Base-by-base conservation (phyloP, 495 filamentous ascomycete genomes). In the Podospora didyma region DNA sequence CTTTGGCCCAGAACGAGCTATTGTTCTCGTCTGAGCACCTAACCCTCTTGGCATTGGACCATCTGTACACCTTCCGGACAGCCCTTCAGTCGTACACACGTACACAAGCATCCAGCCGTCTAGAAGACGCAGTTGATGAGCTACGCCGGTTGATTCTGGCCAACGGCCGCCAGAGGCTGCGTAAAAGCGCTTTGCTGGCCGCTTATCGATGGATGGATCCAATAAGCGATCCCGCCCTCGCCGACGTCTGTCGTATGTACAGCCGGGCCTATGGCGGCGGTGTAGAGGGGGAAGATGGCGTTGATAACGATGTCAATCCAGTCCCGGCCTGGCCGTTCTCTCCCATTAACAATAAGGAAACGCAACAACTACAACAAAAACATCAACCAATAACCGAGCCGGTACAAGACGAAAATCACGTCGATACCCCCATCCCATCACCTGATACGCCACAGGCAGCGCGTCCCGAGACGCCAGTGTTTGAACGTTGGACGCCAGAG, bases 31-130 rank as follows among this genome's bases (percentile, higher is more conserved):
- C 84, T n/a, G 85, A 86, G 46, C 85, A 84, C 35, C 71, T 91
- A 28, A 87, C 82, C 1, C 68, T 90, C 28, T 69, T 90, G 0
- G 83, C 81, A 16, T 79, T 90, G 44, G 87, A 91, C 67, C 80
- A 85, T 54, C 74, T 89, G 62, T 89, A 89, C 70, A 88, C 82
- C 44, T 86, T 91, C 73, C 88, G 89, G 62, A 77, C 80, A 31
- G 76, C 82, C 4, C 75, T 89, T 2, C 80, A 82, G 53, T 75
- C 80, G 17, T 81, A 87, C 52, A 67, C 74, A 28, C 79, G 72
- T 47, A 70, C 78, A 35, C 68, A 67, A 9, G 82, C 82, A 19
- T 77, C 75, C 48, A 73, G 77, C 6, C 73, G 77, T 14, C 74
- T 88, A n/a, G 78, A 80, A 53, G 75, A 80, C 45, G 74, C 75